Evolutionary conservation across 441 rosid genomes (phyloP).

Genomic region (Geranium incanum): DNA sequence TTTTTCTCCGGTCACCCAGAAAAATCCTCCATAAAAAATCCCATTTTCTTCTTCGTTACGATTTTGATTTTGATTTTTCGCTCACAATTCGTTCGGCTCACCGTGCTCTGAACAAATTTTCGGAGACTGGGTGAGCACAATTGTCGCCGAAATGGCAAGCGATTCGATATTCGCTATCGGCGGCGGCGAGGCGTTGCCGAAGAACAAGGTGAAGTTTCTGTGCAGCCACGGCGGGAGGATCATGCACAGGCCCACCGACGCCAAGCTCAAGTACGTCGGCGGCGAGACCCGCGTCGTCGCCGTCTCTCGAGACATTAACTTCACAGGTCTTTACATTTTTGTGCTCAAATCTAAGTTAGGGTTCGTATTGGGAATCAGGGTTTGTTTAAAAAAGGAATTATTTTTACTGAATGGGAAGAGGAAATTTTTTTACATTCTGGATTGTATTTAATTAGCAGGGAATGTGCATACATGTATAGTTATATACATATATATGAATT

Average conservation of each 20-base stretch:
- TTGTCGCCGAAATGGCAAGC: slow-evolving; percentile 20
- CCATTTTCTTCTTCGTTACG: neutral
- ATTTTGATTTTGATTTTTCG: neutral
- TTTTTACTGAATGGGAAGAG: too few species aligned
- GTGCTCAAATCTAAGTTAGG: too few species aligned
- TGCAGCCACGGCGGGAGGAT: slow-evolving; percentile 88
- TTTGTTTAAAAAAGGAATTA: too few species aligned
- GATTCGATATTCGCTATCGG: slow-evolving; percentile 9
- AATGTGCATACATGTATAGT: too few species aligned
- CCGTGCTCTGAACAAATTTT: neutral
- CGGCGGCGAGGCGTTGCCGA: slow-evolving; percentile 36
- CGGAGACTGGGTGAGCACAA: neutral
- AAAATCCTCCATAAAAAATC: neutral
- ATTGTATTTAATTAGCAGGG: too few species aligned
- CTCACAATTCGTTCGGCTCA: neutral
- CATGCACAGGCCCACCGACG: slow-evolving; percentile 52
- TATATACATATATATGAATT: too few species aligned
- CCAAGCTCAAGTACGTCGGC: slow-evolving; percentile 67
- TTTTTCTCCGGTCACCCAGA: neutral
- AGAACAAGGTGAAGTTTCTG: slow-evolving; percentile 48
- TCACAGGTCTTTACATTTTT: slow-evolving; percentile 36
- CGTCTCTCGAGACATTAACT: slow-evolving; percentile 41
- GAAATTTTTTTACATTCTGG: too few species aligned
- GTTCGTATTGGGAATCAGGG: too few species aligned
- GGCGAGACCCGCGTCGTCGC: slow-evolving; percentile 82